A percentile compares a stretch with the other conserved stretches of the same genome.
These are phyloP conservation scores for Syzygium jambos DNA, from an alignment of 345 rosid species.

Conservation along the genomic window DNA sequence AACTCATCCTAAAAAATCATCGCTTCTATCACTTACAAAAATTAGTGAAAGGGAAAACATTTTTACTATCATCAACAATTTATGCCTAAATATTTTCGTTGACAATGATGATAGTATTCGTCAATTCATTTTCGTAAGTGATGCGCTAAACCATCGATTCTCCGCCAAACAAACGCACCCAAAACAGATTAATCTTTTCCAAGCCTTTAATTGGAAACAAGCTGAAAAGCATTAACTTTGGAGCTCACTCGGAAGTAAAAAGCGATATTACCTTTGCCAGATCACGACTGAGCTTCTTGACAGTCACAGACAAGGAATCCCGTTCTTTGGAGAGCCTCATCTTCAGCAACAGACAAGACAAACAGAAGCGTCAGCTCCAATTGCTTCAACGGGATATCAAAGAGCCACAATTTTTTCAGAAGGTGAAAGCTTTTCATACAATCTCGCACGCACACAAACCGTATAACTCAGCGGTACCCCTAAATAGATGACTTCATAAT, in stretches of 20 bases:
- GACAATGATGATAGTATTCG: background rate
- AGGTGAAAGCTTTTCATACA: background rate
- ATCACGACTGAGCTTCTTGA: conserved; percentile 82
- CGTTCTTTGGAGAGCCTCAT: conserved; percentile 63
- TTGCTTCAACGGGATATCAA: background rate
- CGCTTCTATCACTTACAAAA: background rate
- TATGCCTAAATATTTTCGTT: background rate
- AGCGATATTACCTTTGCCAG: conserved; percentile 50
- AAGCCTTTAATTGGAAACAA: background rate
- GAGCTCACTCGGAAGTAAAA: background rate
- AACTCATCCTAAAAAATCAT: background rate
- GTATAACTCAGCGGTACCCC: background rate
- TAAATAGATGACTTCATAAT: background rate
- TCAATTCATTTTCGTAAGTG: background rate
- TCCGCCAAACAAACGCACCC: background rate
- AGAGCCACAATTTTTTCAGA: background rate
- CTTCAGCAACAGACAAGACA: conserved; percentile 26
- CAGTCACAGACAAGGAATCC: conserved; percentile 62
- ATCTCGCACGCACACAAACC: background rate
- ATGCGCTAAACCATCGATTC: background rate
- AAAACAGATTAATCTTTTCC: background rate
- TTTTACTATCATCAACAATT: background rate
- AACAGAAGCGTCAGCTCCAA: background rate
- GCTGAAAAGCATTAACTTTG: background rate
- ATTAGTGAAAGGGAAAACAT: background rate